These are phyloP conservation scores for Lentinula sp. DNA, from an alignment of 768 basidiomycete genomes.

Conservation along the genomic window DNA sequence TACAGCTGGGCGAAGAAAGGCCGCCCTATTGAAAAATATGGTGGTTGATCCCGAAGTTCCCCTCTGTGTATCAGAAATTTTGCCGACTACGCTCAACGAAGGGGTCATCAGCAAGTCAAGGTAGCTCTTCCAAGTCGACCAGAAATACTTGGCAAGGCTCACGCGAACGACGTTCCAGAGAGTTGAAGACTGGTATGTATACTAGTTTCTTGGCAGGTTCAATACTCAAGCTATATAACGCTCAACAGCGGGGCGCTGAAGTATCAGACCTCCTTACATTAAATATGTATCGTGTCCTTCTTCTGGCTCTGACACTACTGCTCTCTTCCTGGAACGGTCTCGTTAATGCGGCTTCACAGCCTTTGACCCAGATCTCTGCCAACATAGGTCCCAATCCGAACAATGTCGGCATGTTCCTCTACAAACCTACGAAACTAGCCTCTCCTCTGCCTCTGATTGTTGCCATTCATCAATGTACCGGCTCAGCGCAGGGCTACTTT, in stretches of 20 bases:
- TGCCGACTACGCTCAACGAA: neutral
- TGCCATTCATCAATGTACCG: conserved; percentile 48
- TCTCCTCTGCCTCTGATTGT: conserved; percentile 40
- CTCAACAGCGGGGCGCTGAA: neutral
- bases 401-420: conserved; percentile 41
- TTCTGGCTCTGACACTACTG: neutral
- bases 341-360: neutral
- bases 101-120: neutral
- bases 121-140: neutral
- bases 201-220: neutral
- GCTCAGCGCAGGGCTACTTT: conserved; percentile 47
- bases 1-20: neutral
- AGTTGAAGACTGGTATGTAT: neutral
- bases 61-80: neutral
- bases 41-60: neutral
- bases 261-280: neutral
- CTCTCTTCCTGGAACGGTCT: neutral
- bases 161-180: too few species aligned
- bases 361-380: conserved; percentile 17
- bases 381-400: conserved; percentile 51
- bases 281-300: neutral
- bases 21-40: neutral
- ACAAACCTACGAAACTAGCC: conserved; percentile 31
- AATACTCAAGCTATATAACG: neutral
- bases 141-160: neutral